A percentile compares a stretch with the other conserved stretches of the same genome.
Evolutionary conservation across 164 flowering plant genomes (phyloP).

Genomic region (Nymphaea colorata): DNA sequence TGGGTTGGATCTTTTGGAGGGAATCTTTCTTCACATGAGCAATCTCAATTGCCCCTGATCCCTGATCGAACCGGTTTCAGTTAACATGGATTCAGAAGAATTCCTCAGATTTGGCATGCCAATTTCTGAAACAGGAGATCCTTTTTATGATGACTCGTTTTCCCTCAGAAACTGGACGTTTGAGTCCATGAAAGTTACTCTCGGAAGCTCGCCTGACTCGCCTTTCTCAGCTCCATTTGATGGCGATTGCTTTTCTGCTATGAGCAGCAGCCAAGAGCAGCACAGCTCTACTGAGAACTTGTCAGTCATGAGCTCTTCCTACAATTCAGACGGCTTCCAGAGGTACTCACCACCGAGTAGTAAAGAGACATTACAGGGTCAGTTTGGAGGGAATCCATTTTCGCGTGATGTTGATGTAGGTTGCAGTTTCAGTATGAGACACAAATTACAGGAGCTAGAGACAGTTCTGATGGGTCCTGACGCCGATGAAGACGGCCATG

Average conservation of each 20-base stretch:
- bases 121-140: constrained; percentile 9
- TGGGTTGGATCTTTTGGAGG: too few species aligned
- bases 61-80: too few species aligned
- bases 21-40: background rate
- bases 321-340: constrained; percentile 25
- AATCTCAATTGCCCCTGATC: background rate
- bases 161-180: constrained; percentile 23
- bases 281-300: constrained; percentile 43
- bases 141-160: constrained; percentile 9
- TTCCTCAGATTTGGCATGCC: constrained; percentile 25
- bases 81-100: constrained; percentile 41
- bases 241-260: constrained; percentile 25
- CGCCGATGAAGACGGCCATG: constrained; percentile 22
- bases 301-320: constrained; percentile 37
- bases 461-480: constrained; percentile 58
- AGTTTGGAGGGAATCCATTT: constrained; percentile 11
- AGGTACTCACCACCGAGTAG: constrained; percentile 4
- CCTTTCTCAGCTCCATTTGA: constrained; percentile 53
- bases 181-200: constrained; percentile 30
- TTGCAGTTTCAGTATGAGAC: constrained; percentile 23
- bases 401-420: constrained; percentile 12
- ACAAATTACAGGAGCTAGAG: constrained; percentile 52
- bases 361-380: constrained; percentile 6
- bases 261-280: constrained; percentile 52
- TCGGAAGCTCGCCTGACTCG: constrained; percentile 46